phyloP scores from a whole-genome alignment of 2,329 filamentous ascomycete genomes.

The Penicillium oxalicum region DNA sequence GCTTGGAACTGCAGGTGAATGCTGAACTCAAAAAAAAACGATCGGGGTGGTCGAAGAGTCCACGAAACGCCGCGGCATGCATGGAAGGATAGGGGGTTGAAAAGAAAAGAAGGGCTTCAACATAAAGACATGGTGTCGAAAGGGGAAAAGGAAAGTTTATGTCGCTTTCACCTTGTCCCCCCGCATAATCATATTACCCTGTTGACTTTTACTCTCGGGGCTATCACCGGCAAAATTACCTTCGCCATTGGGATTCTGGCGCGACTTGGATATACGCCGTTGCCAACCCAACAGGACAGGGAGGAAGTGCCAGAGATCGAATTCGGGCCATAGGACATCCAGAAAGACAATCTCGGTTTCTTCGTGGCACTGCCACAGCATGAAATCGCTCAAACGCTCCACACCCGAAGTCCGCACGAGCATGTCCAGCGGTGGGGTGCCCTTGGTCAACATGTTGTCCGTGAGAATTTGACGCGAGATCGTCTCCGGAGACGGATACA shows the following conservation, averaged over 20 bases:
- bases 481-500: conserved; percentile 70
- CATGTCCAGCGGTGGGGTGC: conserved; percentile 80
- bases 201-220: conserved; percentile 24
- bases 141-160: conserved; percentile 14
- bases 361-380: conserved; percentile 97
- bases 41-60: conserved; percentile 9
- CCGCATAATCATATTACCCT: conserved; percentile 16
- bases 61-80: conserved; percentile 20
- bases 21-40: conserved; percentile 7
- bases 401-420: conserved; percentile 91
- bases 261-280: conserved; percentile 58
- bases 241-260: conserved; percentile 53
- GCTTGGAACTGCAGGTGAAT: conserved; percentile 11
- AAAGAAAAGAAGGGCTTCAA: conserved; percentile 3
- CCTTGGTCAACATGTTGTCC: conserved; percentile 80
- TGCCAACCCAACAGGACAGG: conserved; percentile 91
- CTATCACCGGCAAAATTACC: conserved; percentile 54
- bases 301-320: conserved; percentile 87
- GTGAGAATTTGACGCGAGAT: conserved; percentile 80
- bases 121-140: background rate
- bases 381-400: conserved; percentile 87
- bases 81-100: conserved; percentile 16
- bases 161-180: conserved; percentile 28
- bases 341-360: conserved; percentile 89
- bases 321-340: conserved; percentile 90